Evolutionary conservation across 129 eudicot genomes (phyloP).

Genomic region (Heracleum sosnowskyi): DNA sequence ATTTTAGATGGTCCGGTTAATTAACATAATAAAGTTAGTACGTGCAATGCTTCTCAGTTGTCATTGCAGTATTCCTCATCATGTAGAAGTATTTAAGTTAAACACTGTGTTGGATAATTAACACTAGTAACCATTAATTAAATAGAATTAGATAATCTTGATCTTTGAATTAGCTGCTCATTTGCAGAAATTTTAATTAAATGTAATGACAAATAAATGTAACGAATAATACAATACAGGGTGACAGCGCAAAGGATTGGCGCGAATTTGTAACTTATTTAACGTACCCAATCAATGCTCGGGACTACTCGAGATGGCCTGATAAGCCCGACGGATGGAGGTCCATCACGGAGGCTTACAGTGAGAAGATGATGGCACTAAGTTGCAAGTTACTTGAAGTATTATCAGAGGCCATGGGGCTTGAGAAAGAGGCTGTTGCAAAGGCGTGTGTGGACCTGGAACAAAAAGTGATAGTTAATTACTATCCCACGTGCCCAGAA

Average conservation of each 20-base stretch:
- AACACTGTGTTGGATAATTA: no score
- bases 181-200: no score
- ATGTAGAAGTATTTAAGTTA: no score
- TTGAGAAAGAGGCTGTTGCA: conserved; percentile 68
- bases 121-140: no score
- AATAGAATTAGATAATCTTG: neutral
- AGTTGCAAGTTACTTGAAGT: conserved; percentile 59
- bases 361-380: conserved; percentile 55
- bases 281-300: conserved; percentile 54
- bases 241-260: conserved; percentile 79
- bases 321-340: conserved; percentile 82
- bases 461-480: conserved; percentile 76
- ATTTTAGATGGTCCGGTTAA: no score
- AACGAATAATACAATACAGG: conserved; percentile 21
- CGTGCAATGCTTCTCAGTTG: no score
- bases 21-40: no score
- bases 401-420: conserved; percentile 85
- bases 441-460: conserved; percentile 90
- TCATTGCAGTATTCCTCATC: no score
- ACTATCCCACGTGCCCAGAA: conserved; percentile 82
- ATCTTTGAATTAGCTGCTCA: neutral
- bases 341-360: conserved; percentile 53
- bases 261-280: conserved; percentile 83
- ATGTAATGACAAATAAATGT: no score
- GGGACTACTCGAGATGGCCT: conserved; percentile 96